Evolutionary conservation across 352 stramenopile genomes (phyloP), one percentile per base, ranked within the genome.

Genomic region (Phytophthora capsici): DNA sequence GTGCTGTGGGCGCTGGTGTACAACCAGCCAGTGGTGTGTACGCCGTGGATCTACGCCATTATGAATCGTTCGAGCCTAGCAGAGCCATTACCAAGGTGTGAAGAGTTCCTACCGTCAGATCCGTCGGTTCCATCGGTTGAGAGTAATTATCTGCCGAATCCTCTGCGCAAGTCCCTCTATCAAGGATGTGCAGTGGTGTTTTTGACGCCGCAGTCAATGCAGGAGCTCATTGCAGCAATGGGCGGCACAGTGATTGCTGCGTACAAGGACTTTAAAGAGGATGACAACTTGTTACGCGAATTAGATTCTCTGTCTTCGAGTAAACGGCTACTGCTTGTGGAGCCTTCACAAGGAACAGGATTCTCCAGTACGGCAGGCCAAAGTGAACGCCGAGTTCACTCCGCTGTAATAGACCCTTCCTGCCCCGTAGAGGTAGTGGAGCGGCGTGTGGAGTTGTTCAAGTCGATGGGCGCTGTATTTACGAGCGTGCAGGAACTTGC

Each of bases 1-100:
- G 81, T 95, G 53, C 75, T 96, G 9, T 96, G 88, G 88, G 84
- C 88, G 9, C 75, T 96, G 14, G 86, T 95, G 53, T 88, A 89
- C 65, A 93, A 89, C 44, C 88, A 95, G 45, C 87, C 84, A 0
- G 84, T 96, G 48, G 88, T 96, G 46, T 88, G 74, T 44, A 91
- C 85, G 28, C 70, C 80, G 10, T 96, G 88, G 88, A 78, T 96
- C 32, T 88, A 90, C 40, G 86, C 83, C 14, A 86, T 96, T 41
- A 66, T 91, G 20, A 78, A 79, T 14, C 88, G 88, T 47, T 84
- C 86, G 51, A 92, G 76, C 40, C 63, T 96, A 34, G 83, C 88
- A 1, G 83, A 93, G 48, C 75, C 84, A 12, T 60, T 96, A 34
- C 88, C 88, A 20, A 73, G 81, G 13, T 96, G 84, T 52, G 88